Base-by-base conservation (phyloP, 164 flowering plant species). In the Hamamelis virginiana region DNA sequence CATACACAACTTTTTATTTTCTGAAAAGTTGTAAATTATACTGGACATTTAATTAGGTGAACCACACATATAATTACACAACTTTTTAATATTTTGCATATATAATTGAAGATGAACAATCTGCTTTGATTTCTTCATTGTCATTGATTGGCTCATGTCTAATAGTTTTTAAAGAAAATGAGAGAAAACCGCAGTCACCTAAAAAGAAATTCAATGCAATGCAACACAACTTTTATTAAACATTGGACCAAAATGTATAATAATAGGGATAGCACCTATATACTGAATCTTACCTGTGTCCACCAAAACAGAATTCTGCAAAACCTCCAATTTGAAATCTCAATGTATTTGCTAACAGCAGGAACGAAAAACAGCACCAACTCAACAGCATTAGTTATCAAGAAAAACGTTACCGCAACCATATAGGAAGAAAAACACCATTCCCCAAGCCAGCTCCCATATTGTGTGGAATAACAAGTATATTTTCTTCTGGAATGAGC, bases 341-440 rank as follows among this genome's bases (percentile, higher is more conserved):
- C 99, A 69, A 95, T 87, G 75, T 84, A 90, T 73, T 80, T 89
- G 70, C 85, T 76, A 61, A 95, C 65, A n/a, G 80, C 85, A 63
- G 99, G 99, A 80, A 92, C 91, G 18, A 92, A 79, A 80, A 92
- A 95, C 63, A 95, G 76, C 44, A 92, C 88, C 86, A 92, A 72
- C 62, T 89, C 88, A 64, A 91, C 77, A 43, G 88, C 92, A 86
- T 89, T 90, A n/a, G 85, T 70, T 67, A 74, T 76, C 82, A 92
- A 64, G 78, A 89, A 95, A 57, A 90, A 38, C 52, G 80, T 80
- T 57, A 87, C 93, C 11, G 91, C 84, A 75, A 91, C 82, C 97
- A 92, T 85, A 66, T 91, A 95, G 16, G 99, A 77, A 27, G 97
- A 88, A 59, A 86, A 71, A 71, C 97, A 95, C 88, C 88, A 90